Percentiles rank a stretch among this genome's conserved stretches.
Evolutionary conservation across 768 basidiomycete genomes (phyloP).

Genomic region (Amanita brunnescens): DNA sequence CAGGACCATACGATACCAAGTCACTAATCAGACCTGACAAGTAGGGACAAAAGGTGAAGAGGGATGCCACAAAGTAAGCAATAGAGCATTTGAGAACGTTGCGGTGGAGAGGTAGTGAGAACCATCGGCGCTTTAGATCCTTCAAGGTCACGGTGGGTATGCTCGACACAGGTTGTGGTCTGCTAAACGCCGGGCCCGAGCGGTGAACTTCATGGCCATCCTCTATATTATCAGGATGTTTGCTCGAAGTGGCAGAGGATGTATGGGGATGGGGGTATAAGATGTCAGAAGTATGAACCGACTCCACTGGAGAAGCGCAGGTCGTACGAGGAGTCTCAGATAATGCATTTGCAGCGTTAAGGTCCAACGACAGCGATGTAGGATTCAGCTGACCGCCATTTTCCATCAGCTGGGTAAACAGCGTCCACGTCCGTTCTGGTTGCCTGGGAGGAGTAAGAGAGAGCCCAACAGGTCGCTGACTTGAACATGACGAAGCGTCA

Average conservation of each 20-base stretch:
- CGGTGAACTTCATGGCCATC: not conserved
- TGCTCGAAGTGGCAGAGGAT: not conserved
- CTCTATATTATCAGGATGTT: not conserved
- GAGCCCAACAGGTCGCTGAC: not conserved
- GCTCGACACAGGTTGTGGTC: not conserved
- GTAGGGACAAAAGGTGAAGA: slow-evolving; percentile 84
- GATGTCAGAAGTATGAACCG: not conserved
- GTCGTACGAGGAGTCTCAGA: not conserved
- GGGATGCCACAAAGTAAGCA: slow-evolving; percentile 81
- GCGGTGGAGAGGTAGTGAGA: slow-evolving; percentile 28
- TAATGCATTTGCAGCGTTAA: not conserved
- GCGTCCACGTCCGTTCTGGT: slow-evolving; percentile 42
- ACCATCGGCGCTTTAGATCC: not conserved
- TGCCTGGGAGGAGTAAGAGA: slow-evolving; percentile 12
- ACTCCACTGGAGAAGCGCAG: not conserved
- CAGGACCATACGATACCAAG: slow-evolving; percentile 42
- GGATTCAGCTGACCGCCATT: slow-evolving; percentile 40
- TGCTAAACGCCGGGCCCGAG: not conserved
- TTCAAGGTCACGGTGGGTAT: too few species aligned
- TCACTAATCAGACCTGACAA: slow-evolving; percentile 65
- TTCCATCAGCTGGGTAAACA: slow-evolving; percentile 68
- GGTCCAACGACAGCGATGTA: slow-evolving; percentile 5
- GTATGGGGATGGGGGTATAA: not conserved
- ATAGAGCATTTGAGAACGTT: slow-evolving; percentile 88
- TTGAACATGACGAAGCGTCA: not conserved